Conservation (phyloP, 1,139 yeast genomes). For the Hemisphaericaspora xylanilytica region DNA sequence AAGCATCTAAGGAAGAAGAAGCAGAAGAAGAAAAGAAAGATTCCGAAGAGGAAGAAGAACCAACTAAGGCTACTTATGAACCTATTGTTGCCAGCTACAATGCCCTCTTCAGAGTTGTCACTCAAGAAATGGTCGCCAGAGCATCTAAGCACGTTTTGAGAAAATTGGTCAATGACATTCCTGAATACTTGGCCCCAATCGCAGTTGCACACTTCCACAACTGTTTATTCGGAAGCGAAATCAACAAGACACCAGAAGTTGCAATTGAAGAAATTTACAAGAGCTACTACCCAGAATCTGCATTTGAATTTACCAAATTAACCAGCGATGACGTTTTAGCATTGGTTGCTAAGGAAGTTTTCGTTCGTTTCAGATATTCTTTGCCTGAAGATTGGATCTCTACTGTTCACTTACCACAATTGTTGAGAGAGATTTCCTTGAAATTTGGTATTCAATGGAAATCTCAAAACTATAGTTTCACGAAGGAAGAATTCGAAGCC, state of each 20-base stretch:
- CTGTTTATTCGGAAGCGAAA: conserved; percentile 56
- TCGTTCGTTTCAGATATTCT: conserved; percentile 57
- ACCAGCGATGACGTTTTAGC: conserved; percentile 44
- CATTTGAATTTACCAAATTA: conserved; percentile 44
- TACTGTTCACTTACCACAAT: conserved; percentile 31
- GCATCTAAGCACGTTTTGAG: conserved; percentile 75
- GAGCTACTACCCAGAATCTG: conserved; percentile 41
- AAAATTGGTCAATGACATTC: conserved; percentile 42
- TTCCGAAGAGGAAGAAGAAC: conserved; percentile 23
- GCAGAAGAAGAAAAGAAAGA: conserved; percentile 32
- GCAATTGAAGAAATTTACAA: conserved; percentile 43
- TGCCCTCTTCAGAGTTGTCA: conserved; percentile 48
- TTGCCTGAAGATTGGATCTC: conserved; percentile 51
- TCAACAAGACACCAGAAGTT: conserved; percentile 44
- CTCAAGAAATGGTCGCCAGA: conserved; percentile 77
- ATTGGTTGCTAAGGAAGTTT: conserved; percentile 52
- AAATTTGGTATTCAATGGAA: conserved; percentile 89
- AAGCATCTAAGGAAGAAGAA: conserved; percentile 21
- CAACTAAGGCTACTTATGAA: conserved; percentile 41
- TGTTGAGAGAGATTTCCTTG: conserved; percentile 70
- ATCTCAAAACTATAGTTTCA: conserved; percentile 50
- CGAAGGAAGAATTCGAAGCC: conserved; percentile 43
- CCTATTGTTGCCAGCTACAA: conserved; percentile 43
- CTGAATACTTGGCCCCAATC: conserved; percentile 54
- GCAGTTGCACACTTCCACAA: conserved; percentile 74